Percentiles rank a stretch among this genome's conserved stretches.
Evolutionary conservation across 345 rosid genomes (phyloP).

Genomic region (Murraya paniculata): DNA sequence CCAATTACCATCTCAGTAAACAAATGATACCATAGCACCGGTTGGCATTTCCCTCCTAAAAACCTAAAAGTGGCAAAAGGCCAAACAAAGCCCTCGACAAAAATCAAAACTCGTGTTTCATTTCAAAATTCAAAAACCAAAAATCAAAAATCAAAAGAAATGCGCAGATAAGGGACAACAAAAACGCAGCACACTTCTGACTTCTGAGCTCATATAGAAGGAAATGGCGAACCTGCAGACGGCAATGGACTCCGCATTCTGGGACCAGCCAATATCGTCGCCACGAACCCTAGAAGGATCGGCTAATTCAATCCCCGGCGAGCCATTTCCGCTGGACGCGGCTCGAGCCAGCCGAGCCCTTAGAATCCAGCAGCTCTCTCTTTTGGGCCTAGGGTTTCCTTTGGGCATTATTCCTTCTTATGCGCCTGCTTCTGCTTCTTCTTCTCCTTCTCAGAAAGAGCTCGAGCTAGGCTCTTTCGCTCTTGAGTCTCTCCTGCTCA

Average conservation of each 20-base stretch:
- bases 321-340: slow-evolving; percentile 66
- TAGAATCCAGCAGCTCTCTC: slow-evolving; percentile 85
- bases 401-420: slow-evolving; percentile 75
- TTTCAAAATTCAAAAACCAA: background rate
- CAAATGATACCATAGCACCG: background rate
- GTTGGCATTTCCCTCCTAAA: background rate
- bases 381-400: slow-evolving; percentile 67
- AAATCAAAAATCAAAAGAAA: background rate
- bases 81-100: background rate
- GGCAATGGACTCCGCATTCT: slow-evolving; percentile 77
- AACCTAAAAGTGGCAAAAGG: background rate
- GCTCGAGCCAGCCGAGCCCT: slow-evolving; percentile 66
- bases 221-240: slow-evolving; percentile 61
- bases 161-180: slow-evolving; percentile 6
- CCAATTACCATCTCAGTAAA: background rate
- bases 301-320: slow-evolving; percentile 72
- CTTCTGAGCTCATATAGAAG: background rate
- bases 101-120: background rate
- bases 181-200: background rate
- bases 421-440: slow-evolving; percentile 51
- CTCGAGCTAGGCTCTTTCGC: slow-evolving; percentile 65
- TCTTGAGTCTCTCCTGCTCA: slow-evolving; percentile 63
- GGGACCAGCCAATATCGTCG: slow-evolving; percentile 74
- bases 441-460: slow-evolving; percentile 42
- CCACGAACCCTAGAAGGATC: slow-evolving; percentile 61